These are phyloP conservation scores for Citropsis articulata DNA, from an alignment of 345 rosid species.

Conservation along the genomic window DNA sequence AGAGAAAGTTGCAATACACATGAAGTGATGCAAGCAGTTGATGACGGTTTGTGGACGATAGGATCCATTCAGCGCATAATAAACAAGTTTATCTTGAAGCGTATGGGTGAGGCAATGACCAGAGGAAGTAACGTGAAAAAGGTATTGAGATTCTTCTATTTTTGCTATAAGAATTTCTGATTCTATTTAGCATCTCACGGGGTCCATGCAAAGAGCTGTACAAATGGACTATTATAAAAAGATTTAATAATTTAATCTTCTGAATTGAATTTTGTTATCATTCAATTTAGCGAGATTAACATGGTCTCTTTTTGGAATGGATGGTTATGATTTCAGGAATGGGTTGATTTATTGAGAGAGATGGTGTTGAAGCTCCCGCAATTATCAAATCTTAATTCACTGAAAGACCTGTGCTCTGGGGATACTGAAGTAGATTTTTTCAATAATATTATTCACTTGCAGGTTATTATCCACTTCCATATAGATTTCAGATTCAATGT, in stretches of 20 bases:
- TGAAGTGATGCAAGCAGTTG: conserved; percentile 30
- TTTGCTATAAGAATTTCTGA: not conserved
- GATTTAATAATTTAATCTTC: not conserved
- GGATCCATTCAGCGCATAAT: conserved; percentile 40
- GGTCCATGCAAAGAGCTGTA: conserved; percentile 5
- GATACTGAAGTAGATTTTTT: conserved; percentile 90
- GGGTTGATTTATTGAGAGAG: conserved; percentile 77
- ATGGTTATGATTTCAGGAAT: conserved; percentile 56
- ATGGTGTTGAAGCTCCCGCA: conserved; percentile 81
- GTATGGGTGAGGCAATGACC: conserved; percentile 63
- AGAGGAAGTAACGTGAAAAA: conserved; percentile 53
- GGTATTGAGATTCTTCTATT: conserved; percentile 40
- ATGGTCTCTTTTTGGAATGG: conserved; percentile 2
- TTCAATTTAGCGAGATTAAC: not conserved
- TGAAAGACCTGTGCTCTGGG: conserved; percentile 68
- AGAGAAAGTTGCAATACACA: conserved; percentile 24
- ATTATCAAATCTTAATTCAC: conserved; percentile 49
- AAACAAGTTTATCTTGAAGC: conserved; percentile 65
- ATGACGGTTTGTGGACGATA: conserved; percentile 54
- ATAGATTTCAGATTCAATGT: not conserved
- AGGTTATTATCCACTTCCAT: conserved; percentile 37
- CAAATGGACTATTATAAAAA: not conserved
- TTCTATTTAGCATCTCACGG: not conserved
- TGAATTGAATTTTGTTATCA: not conserved
- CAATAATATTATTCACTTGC: conserved; percentile 67